Conservation (phyloP, 176 grass and related monocot species). For the Carex parvula region DNA sequence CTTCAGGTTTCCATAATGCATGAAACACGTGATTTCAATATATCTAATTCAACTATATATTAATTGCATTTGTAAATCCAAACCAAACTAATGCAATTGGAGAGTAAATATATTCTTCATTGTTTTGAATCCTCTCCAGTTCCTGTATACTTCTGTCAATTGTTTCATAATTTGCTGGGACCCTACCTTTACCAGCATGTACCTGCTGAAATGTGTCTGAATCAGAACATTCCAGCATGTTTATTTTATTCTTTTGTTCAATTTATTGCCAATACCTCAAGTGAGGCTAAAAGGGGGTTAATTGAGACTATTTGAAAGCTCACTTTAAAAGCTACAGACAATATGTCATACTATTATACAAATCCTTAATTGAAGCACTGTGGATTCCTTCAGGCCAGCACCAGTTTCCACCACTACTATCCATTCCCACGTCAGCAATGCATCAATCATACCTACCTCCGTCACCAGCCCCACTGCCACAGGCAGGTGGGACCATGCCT, state of each 20-base stretch:
- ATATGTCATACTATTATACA: not conserved
- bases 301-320: not conserved
- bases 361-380: not conserved
- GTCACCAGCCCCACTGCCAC: slow-evolving; percentile 38
- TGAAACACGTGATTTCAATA: not conserved
- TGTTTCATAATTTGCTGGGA: not conserved
- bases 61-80: not conserved
- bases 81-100: not conserved
- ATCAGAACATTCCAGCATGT: not conserved
- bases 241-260: not conserved
- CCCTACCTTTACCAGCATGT: not conserved
- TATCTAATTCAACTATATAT: not conserved
- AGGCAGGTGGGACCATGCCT: slow-evolving; percentile 31
- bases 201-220: not conserved
- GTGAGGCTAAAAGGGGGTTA: not conserved
- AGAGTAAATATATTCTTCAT: not conserved
- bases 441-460: slow-evolving; percentile 60
- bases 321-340: not conserved
- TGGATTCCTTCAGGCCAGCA: slow-evolving; percentile 38
- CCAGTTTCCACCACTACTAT: slow-evolving; percentile 49
- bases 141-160: not conserved
- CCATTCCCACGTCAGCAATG: slow-evolving; percentile 55
- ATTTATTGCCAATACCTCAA: not conserved
- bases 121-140: not conserved
- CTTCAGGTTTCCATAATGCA: not conserved